Conservation (phyloP, 2,329 filamentous ascomycete genomes). For the Talaromyces verruculosus region DNA sequence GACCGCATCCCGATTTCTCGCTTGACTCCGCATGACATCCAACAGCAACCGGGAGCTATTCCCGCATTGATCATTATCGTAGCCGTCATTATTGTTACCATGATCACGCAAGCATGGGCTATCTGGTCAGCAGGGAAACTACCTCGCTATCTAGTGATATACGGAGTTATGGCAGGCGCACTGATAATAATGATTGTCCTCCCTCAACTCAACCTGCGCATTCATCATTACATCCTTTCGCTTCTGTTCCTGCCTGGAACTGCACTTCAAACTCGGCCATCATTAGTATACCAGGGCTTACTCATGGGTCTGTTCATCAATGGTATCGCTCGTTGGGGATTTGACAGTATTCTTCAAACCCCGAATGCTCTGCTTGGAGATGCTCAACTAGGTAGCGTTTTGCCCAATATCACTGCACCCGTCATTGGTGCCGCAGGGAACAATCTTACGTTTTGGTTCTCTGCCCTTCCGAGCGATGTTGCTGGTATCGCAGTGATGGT, state of each 20-base stretch:
- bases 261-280: slow-evolving; percentile 58
- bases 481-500: slow-evolving; percentile 61
- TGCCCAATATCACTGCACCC: slow-evolving; percentile 32
- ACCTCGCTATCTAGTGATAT: slow-evolving; percentile 51
- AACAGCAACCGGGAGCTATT: slow-evolving; percentile 61
- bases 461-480: slow-evolving; percentile 30
- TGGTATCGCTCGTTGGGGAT: slow-evolving; percentile 64
- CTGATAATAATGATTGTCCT: slow-evolving; percentile 54
- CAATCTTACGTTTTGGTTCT: slow-evolving; percentile 41
- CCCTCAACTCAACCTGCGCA: slow-evolving; percentile 59
- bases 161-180: slow-evolving; percentile 49
- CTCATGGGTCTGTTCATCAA: slow-evolving; percentile 63
- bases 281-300: slow-evolving; percentile 61
- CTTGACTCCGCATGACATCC: slow-evolving; percentile 60
- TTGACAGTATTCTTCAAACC: slow-evolving; percentile 60
- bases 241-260: slow-evolving; percentile 60
- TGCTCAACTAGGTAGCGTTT: slow-evolving; percentile 34
- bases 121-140: slow-evolving; percentile 61
- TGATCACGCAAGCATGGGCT: slow-evolving; percentile 56
- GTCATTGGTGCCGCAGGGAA: slow-evolving; percentile 24
- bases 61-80: slow-evolving; percentile 57
- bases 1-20: slow-evolving; percentile 63
- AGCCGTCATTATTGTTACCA: slow-evolving; percentile 51
- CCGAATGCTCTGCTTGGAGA: slow-evolving; percentile 49
- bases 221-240: slow-evolving; percentile 64